A percentile compares a stretch with the other conserved stretches of the same genome.
These are phyloP conservation scores for Corrigiola litoralis DNA, from an alignment of 179 eudicot species.

Conservation along the genomic window DNA sequence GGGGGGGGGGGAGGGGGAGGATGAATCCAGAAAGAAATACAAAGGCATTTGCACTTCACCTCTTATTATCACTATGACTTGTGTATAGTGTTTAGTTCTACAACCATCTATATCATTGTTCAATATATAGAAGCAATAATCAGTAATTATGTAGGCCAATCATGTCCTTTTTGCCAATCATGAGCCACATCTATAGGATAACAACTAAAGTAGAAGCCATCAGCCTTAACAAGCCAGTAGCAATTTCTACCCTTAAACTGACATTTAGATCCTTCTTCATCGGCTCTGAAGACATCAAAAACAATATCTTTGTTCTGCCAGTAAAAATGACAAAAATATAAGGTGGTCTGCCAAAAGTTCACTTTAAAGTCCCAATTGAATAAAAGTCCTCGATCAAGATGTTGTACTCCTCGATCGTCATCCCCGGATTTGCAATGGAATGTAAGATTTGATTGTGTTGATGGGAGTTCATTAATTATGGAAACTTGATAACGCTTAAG, in stretches of 20 bases:
- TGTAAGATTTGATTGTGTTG: slow-evolving; percentile 1
- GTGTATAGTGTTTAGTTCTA: no score
- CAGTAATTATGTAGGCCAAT: slow-evolving; percentile 1
- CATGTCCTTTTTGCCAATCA: slow-evolving; percentile 1
- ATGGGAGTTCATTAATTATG: background rate
- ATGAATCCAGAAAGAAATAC: no score
- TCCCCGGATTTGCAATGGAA: no score
- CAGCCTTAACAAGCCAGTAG: slow-evolving; percentile 18
- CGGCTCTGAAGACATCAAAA: slow-evolving; percentile 6
- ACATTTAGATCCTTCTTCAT: background rate
- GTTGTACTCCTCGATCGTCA: no score
- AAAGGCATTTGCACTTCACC: no score
- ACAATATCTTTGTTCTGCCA: background rate
- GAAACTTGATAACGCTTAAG: no score
- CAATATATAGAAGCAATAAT: background rate
- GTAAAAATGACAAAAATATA: slow-evolving; percentile 15
- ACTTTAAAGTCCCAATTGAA: background rate
- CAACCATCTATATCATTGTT: no score
- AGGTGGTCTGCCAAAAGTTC: slow-evolving; percentile 4
- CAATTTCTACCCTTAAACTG: background rate
- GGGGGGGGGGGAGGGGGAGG: no score
- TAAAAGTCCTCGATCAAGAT: no score
- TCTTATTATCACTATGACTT: no score
- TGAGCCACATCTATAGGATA: background rate
- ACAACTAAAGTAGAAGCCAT: slow-evolving; percentile 22